Evolutionary conservation across 2,329 filamentous ascomycete genomes (phyloP), one percentile per base, ranked within the genome.

Genomic region (Exophiala lecanii-corni): DNA sequence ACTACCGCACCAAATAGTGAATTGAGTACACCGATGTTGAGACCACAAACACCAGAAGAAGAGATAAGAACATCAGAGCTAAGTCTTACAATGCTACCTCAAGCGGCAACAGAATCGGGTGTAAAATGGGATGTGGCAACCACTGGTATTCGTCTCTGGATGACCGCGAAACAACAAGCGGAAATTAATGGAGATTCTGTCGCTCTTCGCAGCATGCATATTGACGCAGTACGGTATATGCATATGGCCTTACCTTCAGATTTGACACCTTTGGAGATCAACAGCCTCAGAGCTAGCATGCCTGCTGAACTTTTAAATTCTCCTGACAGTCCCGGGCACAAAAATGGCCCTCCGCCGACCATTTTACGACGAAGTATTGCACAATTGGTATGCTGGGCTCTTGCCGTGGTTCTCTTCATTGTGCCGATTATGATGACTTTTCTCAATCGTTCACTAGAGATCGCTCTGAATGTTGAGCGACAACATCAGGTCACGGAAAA

Each of bases 401-500:
- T 52, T 39, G 44, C 49, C 10, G 28, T 44, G n/a, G 21, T 54
- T 10, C 30, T 50, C 2, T 17, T 54, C n/a, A 12, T 54, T 15
- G 20, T 54, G 7, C 51, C 51, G 5, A 13, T 51, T 10, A 33
- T 51, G 16, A 49, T 51, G 45, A 37, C 37, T 7, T 39, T 51
- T 10, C 41, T 47, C 23, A 49, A 49, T 25, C 41, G 49, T 12
- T 20, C 41, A n/a, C 25, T 54, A 30, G 67, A 72, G 37, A 81
- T 82, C 50, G 26, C 41, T n/a, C 25, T 54, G 31, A 67, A 72
- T 36, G 81, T 82, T 50, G 84, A 89, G 59, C 74, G 80, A 12
- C 73, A 79, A 52, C 77, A 87, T 62, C 77, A 76, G 49, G 69
- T 89, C 47, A 79, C 74, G 1, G 75, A 81, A 56, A 73, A 74